Evolutionary conservation across 371 early-diverging fungal genomes (phyloP).

Genomic region (Neoconidiobolus thromboides): DNA sequence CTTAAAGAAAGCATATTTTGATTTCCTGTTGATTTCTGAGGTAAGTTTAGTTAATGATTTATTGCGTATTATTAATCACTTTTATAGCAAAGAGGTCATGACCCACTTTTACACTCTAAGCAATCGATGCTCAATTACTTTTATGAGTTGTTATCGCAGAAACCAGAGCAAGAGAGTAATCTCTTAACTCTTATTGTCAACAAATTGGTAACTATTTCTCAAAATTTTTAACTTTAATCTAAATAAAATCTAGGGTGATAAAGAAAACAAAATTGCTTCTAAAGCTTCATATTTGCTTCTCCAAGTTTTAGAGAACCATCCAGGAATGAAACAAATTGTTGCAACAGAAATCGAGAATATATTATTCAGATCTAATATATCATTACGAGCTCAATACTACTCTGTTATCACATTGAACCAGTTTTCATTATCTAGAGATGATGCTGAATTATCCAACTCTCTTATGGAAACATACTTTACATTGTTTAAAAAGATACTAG

Average conservation of each 20-base stretch:
- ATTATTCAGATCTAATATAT: slow-evolving; percentile 43
- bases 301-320: slow-evolving; percentile 50
- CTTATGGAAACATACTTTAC: slow-evolving; percentile 76
- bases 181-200: slow-evolving; percentile 75
- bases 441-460: slow-evolving; percentile 52
- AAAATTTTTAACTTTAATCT: not conserved
- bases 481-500: slow-evolving; percentile 65
- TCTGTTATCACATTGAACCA: slow-evolving; percentile 79
- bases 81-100: slow-evolving; percentile 21
- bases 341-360: slow-evolving; percentile 72
- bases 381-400: slow-evolving; percentile 67
- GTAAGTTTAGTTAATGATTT: slow-evolving; percentile 12
- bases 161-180: slow-evolving; percentile 92
- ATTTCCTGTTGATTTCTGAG: slow-evolving; percentile 67
- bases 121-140: slow-evolving; percentile 54
- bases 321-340: slow-evolving; percentile 76
- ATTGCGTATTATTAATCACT: not conserved
- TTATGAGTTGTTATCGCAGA: slow-evolving; percentile 50
- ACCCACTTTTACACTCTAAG: slow-evolving; percentile 63
- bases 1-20: slow-evolving; percentile 74
- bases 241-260: slow-evolving; percentile 45
- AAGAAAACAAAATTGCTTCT: slow-evolving; percentile 66
- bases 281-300: slow-evolving; percentile 59
- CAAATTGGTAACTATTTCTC: slow-evolving; percentile 35
- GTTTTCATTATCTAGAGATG: slow-evolving; percentile 53